Evolutionary conservation across 495 filamentous ascomycete species (phyloP).

Genomic region (Poronia punctata): DNA sequence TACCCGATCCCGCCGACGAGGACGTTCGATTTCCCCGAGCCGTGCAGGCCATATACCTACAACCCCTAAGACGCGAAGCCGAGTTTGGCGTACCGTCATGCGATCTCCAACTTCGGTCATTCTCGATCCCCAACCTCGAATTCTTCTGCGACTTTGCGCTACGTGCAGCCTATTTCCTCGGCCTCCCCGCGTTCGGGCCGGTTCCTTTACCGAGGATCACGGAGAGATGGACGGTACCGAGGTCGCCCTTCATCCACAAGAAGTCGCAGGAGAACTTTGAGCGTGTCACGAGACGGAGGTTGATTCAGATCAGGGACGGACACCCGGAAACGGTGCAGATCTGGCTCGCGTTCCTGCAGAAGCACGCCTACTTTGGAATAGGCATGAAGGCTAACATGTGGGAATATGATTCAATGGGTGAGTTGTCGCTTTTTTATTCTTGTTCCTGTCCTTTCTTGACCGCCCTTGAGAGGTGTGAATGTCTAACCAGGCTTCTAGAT

Average conservation of each 20-base stretch:
- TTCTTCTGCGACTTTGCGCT: constrained; percentile 94
- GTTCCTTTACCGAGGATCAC: constrained; percentile 80
- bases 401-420: constrained; percentile 71
- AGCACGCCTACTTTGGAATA: constrained; percentile 86
- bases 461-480: no score
- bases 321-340: constrained; percentile 78
- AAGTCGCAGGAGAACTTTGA: constrained; percentile 98
- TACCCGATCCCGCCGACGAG: constrained; percentile 14
- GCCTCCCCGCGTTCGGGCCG: constrained; percentile 78
- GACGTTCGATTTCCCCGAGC: constrained; percentile 57
- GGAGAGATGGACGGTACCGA: constrained; percentile 91
- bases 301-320: constrained; percentile 93
- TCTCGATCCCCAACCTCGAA: constrained; percentile 81
- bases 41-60: constrained; percentile 78
- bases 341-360: constrained; percentile 87
- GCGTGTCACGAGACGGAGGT: constrained; percentile 72
- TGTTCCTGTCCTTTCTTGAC: no score
- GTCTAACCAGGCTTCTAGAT: constrained; percentile 39
- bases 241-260: constrained; percentile 85
- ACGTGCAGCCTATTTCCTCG: constrained; percentile 88
- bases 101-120: constrained; percentile 89
- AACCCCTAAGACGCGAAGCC: constrained; percentile 69
- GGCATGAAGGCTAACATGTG: constrained; percentile 99
- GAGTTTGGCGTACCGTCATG: constrained; percentile 74
- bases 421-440: no score